phyloP scores from a whole-genome alignment of 345 rosid genomes.

The Ailanthus altissimus region DNA sequence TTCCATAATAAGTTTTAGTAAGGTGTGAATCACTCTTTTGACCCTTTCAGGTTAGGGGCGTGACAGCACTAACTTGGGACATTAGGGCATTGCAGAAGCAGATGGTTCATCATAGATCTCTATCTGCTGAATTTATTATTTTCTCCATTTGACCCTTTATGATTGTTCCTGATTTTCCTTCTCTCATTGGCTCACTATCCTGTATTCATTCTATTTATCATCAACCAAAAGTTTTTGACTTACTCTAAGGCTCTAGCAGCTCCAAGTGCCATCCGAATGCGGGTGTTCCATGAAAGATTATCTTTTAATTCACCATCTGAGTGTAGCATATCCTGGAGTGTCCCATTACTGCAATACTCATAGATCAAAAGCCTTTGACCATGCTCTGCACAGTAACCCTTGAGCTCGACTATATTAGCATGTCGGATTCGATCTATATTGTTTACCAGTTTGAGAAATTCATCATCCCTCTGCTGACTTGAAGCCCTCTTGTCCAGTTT shows the following conservation, averaged over 20 bases:
- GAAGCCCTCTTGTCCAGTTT: conserved; percentile 74
- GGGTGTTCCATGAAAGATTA: conserved; percentile 76
- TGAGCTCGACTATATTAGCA: conserved; percentile 79
- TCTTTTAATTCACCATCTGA: conserved; percentile 74
- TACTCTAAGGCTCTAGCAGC: conserved; percentile 97
- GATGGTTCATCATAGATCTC: too few relatives aligned
- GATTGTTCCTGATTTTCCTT: not conserved
- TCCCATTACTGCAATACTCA: conserved; percentile 85
- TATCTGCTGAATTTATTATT: not conserved
- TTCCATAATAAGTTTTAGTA: too few relatives aligned
- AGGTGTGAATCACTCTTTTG: too few relatives aligned
- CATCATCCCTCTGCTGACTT: conserved; percentile 69
- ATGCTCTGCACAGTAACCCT: conserved; percentile 97
- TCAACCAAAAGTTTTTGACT: conserved; percentile 30
- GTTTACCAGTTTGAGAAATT: conserved; percentile 80
- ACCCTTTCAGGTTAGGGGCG: too few relatives aligned
- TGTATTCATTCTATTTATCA: not conserved
- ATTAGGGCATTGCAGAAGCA: not conserved
- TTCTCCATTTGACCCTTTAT: not conserved
- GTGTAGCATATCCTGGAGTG: conserved; percentile 80
- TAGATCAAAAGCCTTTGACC: conserved; percentile 85
- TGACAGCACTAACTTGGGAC: not conserved
- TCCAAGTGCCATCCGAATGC: conserved; percentile 85
- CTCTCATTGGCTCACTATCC: not conserved
- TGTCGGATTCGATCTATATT: conserved; percentile 78